Percentiles rank a stretch among this genome's conserved stretches.
These are phyloP conservation scores for Tolypocladium amazonense DNA, from an alignment of 2,329 filamentous ascomycete species.

Conservation along the genomic window DNA sequence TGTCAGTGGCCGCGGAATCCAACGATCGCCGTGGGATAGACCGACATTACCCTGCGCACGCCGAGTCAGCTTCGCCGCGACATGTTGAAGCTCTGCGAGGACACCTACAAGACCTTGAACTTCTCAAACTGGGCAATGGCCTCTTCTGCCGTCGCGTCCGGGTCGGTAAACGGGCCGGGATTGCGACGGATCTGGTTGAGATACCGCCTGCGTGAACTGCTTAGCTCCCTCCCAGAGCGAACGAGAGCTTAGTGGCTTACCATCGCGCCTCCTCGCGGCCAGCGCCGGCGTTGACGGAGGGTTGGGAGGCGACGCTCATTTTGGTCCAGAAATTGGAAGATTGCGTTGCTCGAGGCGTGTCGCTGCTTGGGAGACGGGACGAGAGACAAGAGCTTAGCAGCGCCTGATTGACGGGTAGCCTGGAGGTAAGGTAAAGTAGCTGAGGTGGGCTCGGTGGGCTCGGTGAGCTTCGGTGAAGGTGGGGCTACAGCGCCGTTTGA, in stretches of 20 bases:
- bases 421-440: background rate
- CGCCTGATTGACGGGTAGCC: background rate
- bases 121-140: constrained; percentile 48
- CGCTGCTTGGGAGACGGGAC: background rate
- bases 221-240: background rate
- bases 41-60: constrained; percentile 38
- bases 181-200: constrained; percentile 71
- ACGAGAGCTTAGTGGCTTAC: constrained; percentile 9
- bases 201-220: constrained; percentile 52
- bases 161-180: constrained; percentile 71
- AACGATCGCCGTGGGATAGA: constrained; percentile 9
- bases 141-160: constrained; percentile 41
- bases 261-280: constrained; percentile 22
- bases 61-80: background rate
- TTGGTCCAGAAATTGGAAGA: background rate
- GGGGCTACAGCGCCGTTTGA: constrained; percentile 11
- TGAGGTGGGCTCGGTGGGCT: constrained; percentile 14
- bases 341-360: background rate
- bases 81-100: background rate
- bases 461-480: constrained; percentile 23
- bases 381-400: background rate
- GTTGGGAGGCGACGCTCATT: constrained; percentile 16
- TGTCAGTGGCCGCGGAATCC: background rate
- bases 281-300: constrained; percentile 1
- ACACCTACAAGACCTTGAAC: constrained; percentile 65